Conservation (phyloP, 1,139 yeast species). For the Zhuliangozyma parablackwelliae region DNA sequence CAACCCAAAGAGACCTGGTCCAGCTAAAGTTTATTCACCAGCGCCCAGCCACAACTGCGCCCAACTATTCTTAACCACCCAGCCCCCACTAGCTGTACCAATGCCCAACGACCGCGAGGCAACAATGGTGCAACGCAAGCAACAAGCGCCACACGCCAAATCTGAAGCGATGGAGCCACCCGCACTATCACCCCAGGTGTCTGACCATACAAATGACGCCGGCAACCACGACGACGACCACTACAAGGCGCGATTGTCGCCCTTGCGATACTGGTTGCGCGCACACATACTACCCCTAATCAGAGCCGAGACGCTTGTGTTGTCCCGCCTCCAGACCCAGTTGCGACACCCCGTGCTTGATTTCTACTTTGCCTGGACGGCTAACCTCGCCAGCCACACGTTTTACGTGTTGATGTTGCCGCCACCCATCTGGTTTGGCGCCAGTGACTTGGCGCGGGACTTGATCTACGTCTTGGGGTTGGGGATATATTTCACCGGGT, state of each 20-base stretch:
- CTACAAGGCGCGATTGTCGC: conserved; percentile 57
- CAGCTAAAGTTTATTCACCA: no score
- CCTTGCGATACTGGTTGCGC: conserved; percentile 57
- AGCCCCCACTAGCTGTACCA: background rate
- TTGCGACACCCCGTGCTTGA: conserved; percentile 56
- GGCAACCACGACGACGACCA: conserved; percentile 69
- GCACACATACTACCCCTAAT: conserved; percentile 53
- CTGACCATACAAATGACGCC: conserved; percentile 43
- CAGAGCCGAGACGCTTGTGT: conserved; percentile 59
- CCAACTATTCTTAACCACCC: background rate
- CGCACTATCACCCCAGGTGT: conserved; percentile 1
- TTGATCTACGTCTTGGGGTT: conserved; percentile 74
- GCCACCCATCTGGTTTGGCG: conserved; percentile 81
- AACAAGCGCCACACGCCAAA: no score
- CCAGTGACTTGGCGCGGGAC: conserved; percentile 55
- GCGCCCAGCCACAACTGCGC: no score
- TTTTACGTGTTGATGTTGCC: conserved; percentile 90
- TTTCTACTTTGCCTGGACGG: conserved; percentile 80
- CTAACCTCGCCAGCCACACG: conserved; percentile 88
- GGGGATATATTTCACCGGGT: conserved; percentile 80
- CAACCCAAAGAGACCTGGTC: no score
- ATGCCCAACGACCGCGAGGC: background rate
- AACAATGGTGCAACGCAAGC: no score
- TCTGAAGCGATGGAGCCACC: no score
- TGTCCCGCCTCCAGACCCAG: conserved; percentile 54